Base-by-base conservation (phyloP, 2,329 filamentous ascomycete genomes). In the Boeremia exigua region DNA sequence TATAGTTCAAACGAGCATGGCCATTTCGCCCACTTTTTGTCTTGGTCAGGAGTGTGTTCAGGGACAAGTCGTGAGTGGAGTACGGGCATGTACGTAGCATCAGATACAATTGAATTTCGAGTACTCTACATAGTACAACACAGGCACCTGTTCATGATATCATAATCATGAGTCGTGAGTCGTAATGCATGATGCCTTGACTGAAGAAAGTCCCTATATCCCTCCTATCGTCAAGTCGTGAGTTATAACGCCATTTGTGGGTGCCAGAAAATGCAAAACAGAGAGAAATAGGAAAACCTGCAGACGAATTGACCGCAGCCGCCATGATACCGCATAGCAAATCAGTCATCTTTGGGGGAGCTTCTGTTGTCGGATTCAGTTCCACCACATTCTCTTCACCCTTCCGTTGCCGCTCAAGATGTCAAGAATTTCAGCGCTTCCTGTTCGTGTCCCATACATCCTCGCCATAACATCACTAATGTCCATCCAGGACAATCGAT, bases 391-490 rank as follows among this genome's bases (percentile, higher is more conserved):
- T 27, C 69, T 60, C 44, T 63, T 61, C 3, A 70, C 60, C 39
- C 74, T 65, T n/a, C 74, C 74, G 39, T 75, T 74, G 28, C 66
- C 65, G 38, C 64, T 65, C 59, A 77, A 48, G 30, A 77, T 75
- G 23, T 60, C 68, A 15, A 77, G 53, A 8, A 77, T 72, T 50
- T 72, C 71, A 2, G 68, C 72, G 59, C 68, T 72, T 23, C 64
- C 66, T 15, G 73, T 74, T 28, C 62, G 59, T 30, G 73, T 62
- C 0, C 72, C 71, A 67, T 72, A 76, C 6, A 71, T 55, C 23
- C 72, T 59, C 61, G 68, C 63, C 38, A 77, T 62, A 9, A 69
- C 66, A 46, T 71, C 71, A 5, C 71, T 69, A 42, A 77, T 74
- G n/a, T 62, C 66, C 63, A 66, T 75, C 74, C 74, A 77, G 48